Evolutionary conservation across 2,329 filamentous ascomycete genomes (phyloP).

Genomic region (Aspergillus thermomutatus): DNA sequence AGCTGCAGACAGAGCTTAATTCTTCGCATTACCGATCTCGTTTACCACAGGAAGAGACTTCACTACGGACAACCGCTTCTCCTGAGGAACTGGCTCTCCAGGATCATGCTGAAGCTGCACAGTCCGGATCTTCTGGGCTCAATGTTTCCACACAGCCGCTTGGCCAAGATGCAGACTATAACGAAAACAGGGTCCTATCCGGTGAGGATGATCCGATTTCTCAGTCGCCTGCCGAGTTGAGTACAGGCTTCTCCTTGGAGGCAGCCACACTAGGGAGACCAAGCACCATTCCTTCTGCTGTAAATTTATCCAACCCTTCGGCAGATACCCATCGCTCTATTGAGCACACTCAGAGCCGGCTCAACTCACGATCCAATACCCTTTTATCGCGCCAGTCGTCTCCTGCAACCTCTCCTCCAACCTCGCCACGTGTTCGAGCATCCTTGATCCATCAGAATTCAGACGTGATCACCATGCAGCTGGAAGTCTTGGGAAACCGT

Average conservation of each 20-base stretch:
- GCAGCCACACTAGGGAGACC: slow-evolving; percentile 23
- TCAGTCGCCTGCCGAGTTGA: slow-evolving; percentile 39
- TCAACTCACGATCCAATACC: slow-evolving; percentile 38
- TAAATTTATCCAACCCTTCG: slow-evolving; percentile 8
- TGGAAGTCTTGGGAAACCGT: slow-evolving; percentile 38
- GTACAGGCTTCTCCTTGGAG: slow-evolving; percentile 29
- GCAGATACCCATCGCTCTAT: slow-evolving; percentile 11
- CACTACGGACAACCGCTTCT: slow-evolving; percentile 9
- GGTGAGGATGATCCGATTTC: slow-evolving; percentile 37
- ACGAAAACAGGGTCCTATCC: slow-evolving; percentile 20
- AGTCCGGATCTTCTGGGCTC: slow-evolving; percentile 9
- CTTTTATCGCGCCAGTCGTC: slow-evolving; percentile 40
- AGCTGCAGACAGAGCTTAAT: slow-evolving; percentile 28
- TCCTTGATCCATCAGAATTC: slow-evolving; percentile 43
- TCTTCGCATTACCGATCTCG: slow-evolving; percentile 15
- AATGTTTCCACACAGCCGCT: slow-evolving; percentile 9
- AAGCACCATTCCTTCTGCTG: slow-evolving; percentile 14
- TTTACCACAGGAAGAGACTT: slow-evolving; percentile 9
- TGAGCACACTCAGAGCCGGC: slow-evolving; percentile 14
- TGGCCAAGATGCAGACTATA: slow-evolving; percentile 17
- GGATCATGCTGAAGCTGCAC: slow-evolving; percentile 11
- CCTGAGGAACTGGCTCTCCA: slow-evolving; percentile 15
- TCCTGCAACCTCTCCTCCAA: slow-evolving; percentile 38
- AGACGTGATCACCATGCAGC: slow-evolving; percentile 44
- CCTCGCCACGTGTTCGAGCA: slow-evolving; percentile 41